Base-by-base conservation (phyloP, 108 stramenopile species). In the Bacterosira constricta region DNA sequence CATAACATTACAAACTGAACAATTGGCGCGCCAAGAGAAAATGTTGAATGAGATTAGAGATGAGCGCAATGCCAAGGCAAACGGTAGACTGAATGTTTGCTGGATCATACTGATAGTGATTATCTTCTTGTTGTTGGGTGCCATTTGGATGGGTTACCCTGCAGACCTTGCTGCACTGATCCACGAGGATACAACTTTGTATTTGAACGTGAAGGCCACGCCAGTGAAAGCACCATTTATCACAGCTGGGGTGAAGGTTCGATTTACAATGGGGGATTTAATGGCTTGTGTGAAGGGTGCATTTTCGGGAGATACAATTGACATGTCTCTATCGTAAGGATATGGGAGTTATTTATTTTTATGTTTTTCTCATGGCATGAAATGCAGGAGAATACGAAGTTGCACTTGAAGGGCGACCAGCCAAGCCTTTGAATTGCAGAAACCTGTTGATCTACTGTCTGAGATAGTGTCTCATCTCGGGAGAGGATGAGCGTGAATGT, bases 251-350 rank as follows among this genome's bases (percentile, higher is more conserved):
- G 64, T 66, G 18, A 52, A 39, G n/a, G 63, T 64, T 34, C 32
- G 36, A 27, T 66, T 66, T 37, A 66, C 64, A n/a, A 27, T 66
- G 50, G 64, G 64, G 6, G 64, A 66, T 66, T 50, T 66, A 37
- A 31, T 66, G 31, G 46, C 49, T 4, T 52, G 64, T 39, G 32
- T 66, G 31, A 52, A 50, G 49, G 50, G 26, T 12, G 64, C 64
- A 23, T 30, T 66, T 23, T n/a, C 64, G 21, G 38, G 51, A 29
- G 53, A 54, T 34, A 54, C 53, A 10, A 54, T 54, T 30, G 53
- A 54, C 27, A n/a, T 54, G 17, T 54, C 53, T 54, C 53, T 54
- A 3, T 54, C 53, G 2, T 54, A 4, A 54, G n/a, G n/a, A n/a
- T n/a, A n/a, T n/a, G n/a, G n/a, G n/a, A n/a, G n/a, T n/a, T n/a